A percentile compares a stretch with the other conserved stretches of the same genome.
Conservation (phyloP, 2,329 filamentous ascomycete genomes). For the Scolecobasidium constrictum region DNA sequence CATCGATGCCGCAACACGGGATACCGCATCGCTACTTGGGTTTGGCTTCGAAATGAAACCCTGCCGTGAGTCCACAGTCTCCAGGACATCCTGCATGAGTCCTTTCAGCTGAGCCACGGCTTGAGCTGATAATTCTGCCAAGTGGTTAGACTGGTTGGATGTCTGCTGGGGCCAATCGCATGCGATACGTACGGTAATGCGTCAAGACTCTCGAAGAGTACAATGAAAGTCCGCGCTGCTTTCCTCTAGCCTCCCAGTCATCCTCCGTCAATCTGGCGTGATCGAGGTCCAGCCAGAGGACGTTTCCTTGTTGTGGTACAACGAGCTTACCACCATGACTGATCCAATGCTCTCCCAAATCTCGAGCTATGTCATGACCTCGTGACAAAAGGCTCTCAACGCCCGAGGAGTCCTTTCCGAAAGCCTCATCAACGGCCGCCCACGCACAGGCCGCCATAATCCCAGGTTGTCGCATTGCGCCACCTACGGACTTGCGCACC, state of each 20-base stretch:
- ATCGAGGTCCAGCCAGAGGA: background rate
- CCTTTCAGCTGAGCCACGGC: background rate
- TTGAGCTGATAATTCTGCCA: background rate
- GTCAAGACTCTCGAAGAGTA: background rate
- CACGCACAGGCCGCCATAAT: slow-evolving; percentile 64
- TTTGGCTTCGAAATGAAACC: background rate
- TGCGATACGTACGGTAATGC: background rate
- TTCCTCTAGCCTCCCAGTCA: background rate
- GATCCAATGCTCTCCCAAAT: background rate
- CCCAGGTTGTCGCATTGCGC: slow-evolving; percentile 65
- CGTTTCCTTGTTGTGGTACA: background rate
- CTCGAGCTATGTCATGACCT: background rate
- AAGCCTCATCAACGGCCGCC: slow-evolving; percentile 70
- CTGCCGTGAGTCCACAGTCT: background rate
- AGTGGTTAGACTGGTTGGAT: too few species aligned
- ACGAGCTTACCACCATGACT: background rate
- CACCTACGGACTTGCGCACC: slow-evolving; percentile 70
- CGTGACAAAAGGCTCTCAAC: background rate
- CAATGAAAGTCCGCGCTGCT: background rate
- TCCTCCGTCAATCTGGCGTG: background rate
- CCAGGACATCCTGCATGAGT: background rate
- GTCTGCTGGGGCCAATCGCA: background rate
- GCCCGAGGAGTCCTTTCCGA: slow-evolving; percentile 23
- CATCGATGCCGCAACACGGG: background rate
- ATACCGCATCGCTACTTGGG: background rate